These are phyloP conservation scores for Phytophthora brassicae DNA, from an alignment of 352 stramenopile species.

Conservation along the genomic window DNA sequence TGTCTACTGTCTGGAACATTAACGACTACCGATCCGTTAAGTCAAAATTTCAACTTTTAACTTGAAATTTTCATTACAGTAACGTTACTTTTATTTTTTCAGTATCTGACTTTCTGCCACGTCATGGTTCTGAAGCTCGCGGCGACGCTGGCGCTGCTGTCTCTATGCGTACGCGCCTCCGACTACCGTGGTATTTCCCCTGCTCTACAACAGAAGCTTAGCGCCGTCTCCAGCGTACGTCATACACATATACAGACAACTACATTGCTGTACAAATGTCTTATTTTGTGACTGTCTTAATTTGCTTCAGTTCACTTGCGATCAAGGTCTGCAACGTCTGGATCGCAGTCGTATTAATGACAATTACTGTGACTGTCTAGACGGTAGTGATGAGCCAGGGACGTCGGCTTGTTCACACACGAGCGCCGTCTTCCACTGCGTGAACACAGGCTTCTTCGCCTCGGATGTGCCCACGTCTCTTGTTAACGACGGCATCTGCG, in stretches of 20 bases:
- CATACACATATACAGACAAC: neutral
- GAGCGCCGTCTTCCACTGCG: slow-evolving; percentile 45
- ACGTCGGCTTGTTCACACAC: slow-evolving; percentile 80
- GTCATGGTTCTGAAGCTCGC: slow-evolving; percentile 25
- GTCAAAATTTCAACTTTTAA: too few relatives aligned
- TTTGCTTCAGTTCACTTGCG: slow-evolving; percentile 66
- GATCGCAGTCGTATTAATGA: slow-evolving; percentile 82
- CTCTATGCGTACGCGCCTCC: slow-evolving; percentile 11
- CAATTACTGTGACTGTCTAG: slow-evolving; percentile 94
- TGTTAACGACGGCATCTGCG: slow-evolving; percentile 94
- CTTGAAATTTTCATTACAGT: neutral
- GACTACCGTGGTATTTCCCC: slow-evolving; percentile 46
- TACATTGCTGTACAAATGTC: neutral
- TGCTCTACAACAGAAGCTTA: slow-evolving; percentile 42
- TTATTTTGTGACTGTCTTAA: neutral
- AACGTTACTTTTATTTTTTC: neutral
- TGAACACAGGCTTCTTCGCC: slow-evolving; percentile 50
- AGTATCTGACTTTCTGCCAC: slow-evolving; percentile 14
- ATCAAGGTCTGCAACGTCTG: slow-evolving; percentile 56
- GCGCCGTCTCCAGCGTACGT: slow-evolving; percentile 39
- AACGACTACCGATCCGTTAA: too few relatives aligned
- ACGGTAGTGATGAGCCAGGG: slow-evolving; percentile 89
- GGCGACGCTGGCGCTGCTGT: slow-evolving; percentile 23
- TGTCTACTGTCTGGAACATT: neutral
- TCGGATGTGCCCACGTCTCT: slow-evolving; percentile 54